These are phyloP conservation scores for Massariosphaeria phaeospora DNA, from an alignment of 495 filamentous ascomycete species.

Conservation along the genomic window DNA sequence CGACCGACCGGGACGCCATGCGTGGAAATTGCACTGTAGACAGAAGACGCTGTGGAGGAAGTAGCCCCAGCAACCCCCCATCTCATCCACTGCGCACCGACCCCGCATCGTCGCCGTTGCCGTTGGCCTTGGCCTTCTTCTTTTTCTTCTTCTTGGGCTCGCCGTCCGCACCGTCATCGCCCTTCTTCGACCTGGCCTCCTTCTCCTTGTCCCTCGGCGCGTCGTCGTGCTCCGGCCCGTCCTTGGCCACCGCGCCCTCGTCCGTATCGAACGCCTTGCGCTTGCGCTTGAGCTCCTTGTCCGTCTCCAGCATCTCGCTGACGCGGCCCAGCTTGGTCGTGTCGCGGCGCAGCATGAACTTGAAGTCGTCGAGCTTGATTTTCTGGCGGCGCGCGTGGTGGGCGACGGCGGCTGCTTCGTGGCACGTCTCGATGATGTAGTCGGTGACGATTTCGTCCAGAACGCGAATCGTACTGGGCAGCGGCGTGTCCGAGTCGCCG, in stretches of 20 bases:
- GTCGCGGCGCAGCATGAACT: slow-evolving; percentile 82
- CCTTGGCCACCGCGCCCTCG: slow-evolving; percentile 41
- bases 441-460: slow-evolving; percentile 94
- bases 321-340: slow-evolving; percentile 82
- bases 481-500: slow-evolving; percentile 66
- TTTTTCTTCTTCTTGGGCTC: slow-evolving; percentile 28
- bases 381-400: slow-evolving; percentile 81
- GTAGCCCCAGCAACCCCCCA: too few species aligned
- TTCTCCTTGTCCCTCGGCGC: slow-evolving; percentile 14
- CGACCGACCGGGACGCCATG: too few species aligned
- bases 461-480: slow-evolving; percentile 75
- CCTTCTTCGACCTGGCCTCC: slow-evolving; percentile 2
- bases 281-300: slow-evolving; percentile 71
- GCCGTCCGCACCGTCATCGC: slow-evolving; percentile 7
- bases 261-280: slow-evolving; percentile 62
- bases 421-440: slow-evolving; percentile 71
- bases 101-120: slow-evolving; percentile 7
- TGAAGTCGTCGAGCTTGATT: slow-evolving; percentile 96
- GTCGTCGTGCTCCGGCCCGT: slow-evolving; percentile 24
- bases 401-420: slow-evolving; percentile 77
- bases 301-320: slow-evolving; percentile 76
- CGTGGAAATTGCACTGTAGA: too few species aligned
- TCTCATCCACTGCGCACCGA: slow-evolving; percentile 19
- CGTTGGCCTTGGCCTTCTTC: slow-evolving; percentile 23
- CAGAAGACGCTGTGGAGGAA: too few species aligned